Conservation (phyloP, 305 asterid species). For the Solanum hybrid region DNA sequence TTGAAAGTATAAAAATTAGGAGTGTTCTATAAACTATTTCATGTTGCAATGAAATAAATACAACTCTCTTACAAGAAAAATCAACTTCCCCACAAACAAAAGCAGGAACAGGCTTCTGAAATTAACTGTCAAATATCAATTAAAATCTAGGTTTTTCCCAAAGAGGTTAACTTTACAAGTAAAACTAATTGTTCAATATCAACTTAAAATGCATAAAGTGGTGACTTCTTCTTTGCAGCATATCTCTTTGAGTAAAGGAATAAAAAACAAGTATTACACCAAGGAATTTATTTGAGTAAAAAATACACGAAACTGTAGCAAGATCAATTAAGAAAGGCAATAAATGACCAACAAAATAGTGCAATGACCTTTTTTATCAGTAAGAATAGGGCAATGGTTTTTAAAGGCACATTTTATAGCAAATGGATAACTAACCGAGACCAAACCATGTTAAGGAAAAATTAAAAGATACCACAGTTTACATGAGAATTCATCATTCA, state of each 20-base stretch:
- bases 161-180: background rate
- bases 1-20: background rate
- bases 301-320: background rate
- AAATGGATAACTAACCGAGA: background rate
- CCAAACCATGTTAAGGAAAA: background rate
- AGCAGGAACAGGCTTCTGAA: background rate
- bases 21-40: background rate
- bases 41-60: background rate
- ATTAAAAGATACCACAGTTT: background rate
- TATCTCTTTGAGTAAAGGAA: background rate
- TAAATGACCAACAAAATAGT: background rate
- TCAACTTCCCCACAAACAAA: background rate
- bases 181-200: background rate
- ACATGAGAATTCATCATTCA: background rate
- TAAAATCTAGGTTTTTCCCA: background rate
- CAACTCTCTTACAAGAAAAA: background rate
- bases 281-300: background rate
- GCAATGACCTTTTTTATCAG: background rate
- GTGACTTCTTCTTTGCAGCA: background rate
- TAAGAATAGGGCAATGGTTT: background rate
- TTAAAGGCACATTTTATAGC: background rate
- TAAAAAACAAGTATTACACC: background rate
- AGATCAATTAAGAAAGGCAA: background rate
- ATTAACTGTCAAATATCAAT: background rate
- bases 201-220: background rate